Evolutionary conservation across 106 monocot species (phyloP).

Genomic region (Apostasia ramifera): DNA sequence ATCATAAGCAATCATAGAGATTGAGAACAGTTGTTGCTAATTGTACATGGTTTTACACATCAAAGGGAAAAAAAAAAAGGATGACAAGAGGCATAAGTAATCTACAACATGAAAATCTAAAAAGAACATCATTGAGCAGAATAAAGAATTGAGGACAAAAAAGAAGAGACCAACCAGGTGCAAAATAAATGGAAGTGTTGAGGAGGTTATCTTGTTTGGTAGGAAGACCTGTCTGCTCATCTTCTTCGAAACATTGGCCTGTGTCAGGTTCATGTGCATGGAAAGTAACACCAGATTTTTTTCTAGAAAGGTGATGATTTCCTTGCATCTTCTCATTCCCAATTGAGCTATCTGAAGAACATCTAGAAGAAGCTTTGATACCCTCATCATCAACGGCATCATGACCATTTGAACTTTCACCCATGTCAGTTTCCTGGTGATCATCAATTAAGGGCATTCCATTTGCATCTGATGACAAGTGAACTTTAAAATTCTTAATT

Average conservation of each 20-base stretch:
- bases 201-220: slow-evolving; percentile 2
- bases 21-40: too few relatives aligned
- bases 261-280: slow-evolving; percentile 5
- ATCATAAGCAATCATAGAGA: too few relatives aligned
- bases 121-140: slow-evolving; percentile 3
- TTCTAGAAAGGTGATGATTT: slow-evolving; percentile 5
- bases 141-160: not conserved
- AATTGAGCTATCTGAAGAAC: slow-evolving; percentile 60
- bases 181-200: slow-evolving; percentile 39
- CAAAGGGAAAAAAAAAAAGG: too few relatives aligned
- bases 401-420: slow-evolving; percentile 41
- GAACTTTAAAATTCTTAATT: slow-evolving; percentile 30
- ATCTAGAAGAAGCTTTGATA: slow-evolving; percentile 11
- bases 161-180: slow-evolving; percentile 42
- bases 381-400: slow-evolving; percentile 24
- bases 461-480: slow-evolving; percentile 4
- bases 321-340: slow-evolving; percentile 27
- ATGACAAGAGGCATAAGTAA: too few relatives aligned
- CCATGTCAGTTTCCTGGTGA: slow-evolving; percentile 16
- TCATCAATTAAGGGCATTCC: slow-evolving; percentile 9
- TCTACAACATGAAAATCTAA: not conserved
- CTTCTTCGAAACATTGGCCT: slow-evolving; percentile 20
- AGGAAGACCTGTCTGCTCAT: slow-evolving; percentile 12
- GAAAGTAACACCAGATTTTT: slow-evolving; percentile 5
- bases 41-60: too few relatives aligned